Percentiles rank a stretch among this genome's conserved stretches.
These are phyloP conservation scores for Pestalotiopsis sp. DNA, from an alignment of 2,329 filamentous ascomycete species.

Conservation along the genomic window DNA sequence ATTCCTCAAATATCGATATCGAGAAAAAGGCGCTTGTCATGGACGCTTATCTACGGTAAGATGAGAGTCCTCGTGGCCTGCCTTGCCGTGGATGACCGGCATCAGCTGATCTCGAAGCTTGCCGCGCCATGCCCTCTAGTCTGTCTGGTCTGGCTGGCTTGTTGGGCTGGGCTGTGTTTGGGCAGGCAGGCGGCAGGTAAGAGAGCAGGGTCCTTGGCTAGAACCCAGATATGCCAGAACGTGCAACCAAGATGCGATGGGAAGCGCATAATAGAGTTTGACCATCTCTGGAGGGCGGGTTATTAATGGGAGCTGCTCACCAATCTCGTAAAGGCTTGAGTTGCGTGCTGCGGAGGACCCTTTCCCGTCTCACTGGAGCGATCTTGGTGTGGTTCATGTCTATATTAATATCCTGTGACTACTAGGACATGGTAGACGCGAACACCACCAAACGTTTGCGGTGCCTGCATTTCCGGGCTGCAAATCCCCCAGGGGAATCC, in stretches of 20 bases:
- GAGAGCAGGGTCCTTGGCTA: background rate
- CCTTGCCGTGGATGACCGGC: background rate
- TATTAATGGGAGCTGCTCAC: background rate
- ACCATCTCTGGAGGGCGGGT: background rate
- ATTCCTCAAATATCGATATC: background rate
- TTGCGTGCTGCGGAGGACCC: background rate
- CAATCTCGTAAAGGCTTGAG: background rate
- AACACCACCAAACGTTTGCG: background rate
- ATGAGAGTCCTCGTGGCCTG: background rate
- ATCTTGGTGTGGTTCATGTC: background rate
- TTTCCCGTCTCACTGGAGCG: background rate
- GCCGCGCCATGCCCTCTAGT: background rate
- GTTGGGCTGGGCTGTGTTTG: background rate
- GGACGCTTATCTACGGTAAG: conserved; percentile 1
- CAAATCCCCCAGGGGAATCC: background rate
- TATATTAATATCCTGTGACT: background rate
- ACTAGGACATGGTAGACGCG: background rate
- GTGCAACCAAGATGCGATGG: background rate
- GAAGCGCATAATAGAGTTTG: background rate
- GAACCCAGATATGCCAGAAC: background rate
- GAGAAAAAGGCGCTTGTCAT: background rate
- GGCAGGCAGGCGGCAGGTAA: background rate
- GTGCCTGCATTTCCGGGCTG: background rate
- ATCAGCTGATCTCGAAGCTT: conserved; percentile 7
- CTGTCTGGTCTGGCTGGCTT: background rate